Conservation (phyloP, 306 rosid genomes). For the Casuarina glauca region DNA sequence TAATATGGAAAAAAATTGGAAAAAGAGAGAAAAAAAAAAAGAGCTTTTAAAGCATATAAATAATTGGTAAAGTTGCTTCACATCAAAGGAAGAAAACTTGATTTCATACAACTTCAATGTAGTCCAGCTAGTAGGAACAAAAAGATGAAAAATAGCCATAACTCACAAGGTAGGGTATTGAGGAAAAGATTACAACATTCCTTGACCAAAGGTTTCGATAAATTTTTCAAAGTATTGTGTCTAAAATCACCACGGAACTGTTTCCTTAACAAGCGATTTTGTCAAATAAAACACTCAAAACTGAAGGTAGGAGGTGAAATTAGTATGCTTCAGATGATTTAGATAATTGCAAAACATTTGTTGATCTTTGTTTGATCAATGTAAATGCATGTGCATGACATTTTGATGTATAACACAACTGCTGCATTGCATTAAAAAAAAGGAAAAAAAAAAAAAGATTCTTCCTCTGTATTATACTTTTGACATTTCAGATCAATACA, state of each 20-base stretch:
- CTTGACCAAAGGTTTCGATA: not conserved
- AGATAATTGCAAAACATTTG: too few species aligned
- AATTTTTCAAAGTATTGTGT: not conserved
- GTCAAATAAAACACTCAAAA: not conserved
- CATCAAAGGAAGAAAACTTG: not conserved
- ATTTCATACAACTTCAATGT: not conserved
- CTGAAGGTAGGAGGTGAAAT: too few species aligned
- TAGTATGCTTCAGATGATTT: too few species aligned
- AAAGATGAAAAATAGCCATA: not conserved
- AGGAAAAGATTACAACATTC: not conserved
- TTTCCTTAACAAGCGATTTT: not conserved
- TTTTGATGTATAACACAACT: not conserved
- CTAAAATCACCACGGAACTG: not conserved
- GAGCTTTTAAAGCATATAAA: conserved; percentile 3
- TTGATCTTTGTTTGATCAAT: not conserved
- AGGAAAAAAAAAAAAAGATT: too few species aligned
- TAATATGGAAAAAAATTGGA: too few species aligned
- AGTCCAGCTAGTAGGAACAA: not conserved
- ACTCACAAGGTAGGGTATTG: not conserved
- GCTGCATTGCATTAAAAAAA: not conserved
- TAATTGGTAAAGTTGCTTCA: not conserved
- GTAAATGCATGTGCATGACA: not conserved
- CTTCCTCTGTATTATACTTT: too few species aligned
- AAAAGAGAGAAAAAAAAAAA: not conserved
- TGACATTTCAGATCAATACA: not conserved